Evolutionary conservation across 495 filamentous ascomycete species (phyloP), one percentile per base, ranked within the genome.

Genomic region (Penicillium antarcticum): DNA sequence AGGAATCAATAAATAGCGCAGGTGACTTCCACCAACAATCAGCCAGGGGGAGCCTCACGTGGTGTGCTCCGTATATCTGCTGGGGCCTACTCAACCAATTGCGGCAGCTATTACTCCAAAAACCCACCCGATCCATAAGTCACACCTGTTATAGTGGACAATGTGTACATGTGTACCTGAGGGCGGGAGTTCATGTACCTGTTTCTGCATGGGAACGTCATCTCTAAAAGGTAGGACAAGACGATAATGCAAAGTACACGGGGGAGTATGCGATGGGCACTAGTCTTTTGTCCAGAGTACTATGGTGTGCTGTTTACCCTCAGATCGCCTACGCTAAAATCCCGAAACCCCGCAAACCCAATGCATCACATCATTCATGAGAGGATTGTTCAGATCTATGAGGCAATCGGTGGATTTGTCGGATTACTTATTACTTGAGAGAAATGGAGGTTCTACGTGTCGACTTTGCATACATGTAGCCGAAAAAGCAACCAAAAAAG

Each of bases 31-130:
- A 56, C 60, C 60, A 62, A 62, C 57, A 50, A 49, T 34, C 53
- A 54, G 52, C 47, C 61, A 64, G 61, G 61, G 58, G 58, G 46
- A 53, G 45, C 9, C 61, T 64, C 61, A 64, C 61, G 61, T 64
- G 61, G 55, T 64, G 5, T 34, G 2, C 26, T 29, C 26, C 21
- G 21, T n/a, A 36, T 37, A 36, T 18, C 29, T 45, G 29, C 32
- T 45, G 54, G 39, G 55, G 57, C 48, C 41, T 50, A 29, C 34
- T 41, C 4, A 39, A 48, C 51, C 45, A 53, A 56, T 61, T 45
- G 51, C 47, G n/a, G 39, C 9, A 11, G 8, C 26, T 7, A 9
- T 7, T 7, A 29, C 26, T 29, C 26, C 26, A 29, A 29, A 29
- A 29, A 29, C 26, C 26, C 26, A 29, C 26, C 26, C 26, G 26